Base-by-base conservation (phyloP, 331 rosid species). In the Acacia concinna region DNA sequence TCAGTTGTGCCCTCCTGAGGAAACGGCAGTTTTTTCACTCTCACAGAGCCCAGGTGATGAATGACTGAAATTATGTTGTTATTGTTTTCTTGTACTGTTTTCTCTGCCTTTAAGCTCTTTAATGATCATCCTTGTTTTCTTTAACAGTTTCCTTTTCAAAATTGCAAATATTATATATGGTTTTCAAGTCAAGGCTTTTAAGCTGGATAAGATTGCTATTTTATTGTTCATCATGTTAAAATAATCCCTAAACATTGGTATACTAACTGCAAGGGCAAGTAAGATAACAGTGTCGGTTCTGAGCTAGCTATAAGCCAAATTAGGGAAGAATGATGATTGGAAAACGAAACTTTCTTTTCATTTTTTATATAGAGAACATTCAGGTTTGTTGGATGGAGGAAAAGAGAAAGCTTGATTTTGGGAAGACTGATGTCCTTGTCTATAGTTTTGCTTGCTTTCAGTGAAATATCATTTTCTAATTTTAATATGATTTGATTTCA, bases 21-120 rank as follows among this genome's bases (percentile, higher is more conserved):
- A 89, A 89, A 88, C 89, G 97, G 13, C 91, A 89, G 71, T 93
- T 91, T 81, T 91, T 89, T 83, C 98, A 93, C 84, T 93, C 98
- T 18, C 98, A 93, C 88, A 93, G 94, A 78, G 83, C 82, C 30
- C 86, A 78, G 86, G 86, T 82, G 23, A 82, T 23, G 7, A 63
- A 18, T 82, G 65, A 44, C 60, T 0, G 1, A 12, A 59, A 17
- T 71, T 37, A 27, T 37, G 68, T 28, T 31, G 18, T 7, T 56
- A n/a, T 40, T 14, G 51, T 80, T 64, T 62, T 71, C 56, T 64
- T n/a, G 23, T 12, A 49, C 41, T 28, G 27, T n/a, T 47, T 5
- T 4, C 14, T 63, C 44, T 71, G 20, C 41, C 63, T 23, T 51
- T 71, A 63, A 30, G 47, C 25, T 76, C 18, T 59, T 59, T 11